Conservation (phyloP, 768 basidiomycete genomes). For the Lactarius tabidus region DNA sequence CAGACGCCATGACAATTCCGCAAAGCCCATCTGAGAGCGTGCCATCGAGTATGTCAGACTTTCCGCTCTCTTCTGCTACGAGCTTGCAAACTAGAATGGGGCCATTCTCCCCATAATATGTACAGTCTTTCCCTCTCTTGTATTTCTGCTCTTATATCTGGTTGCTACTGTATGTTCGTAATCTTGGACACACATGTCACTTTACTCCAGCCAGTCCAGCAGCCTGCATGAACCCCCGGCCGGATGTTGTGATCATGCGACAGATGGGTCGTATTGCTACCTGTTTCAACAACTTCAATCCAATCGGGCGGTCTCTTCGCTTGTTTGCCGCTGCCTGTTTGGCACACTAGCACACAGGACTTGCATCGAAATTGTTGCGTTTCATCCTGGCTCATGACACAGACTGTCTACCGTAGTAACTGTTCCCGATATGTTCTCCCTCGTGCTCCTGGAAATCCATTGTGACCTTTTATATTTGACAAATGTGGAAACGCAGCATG, state of each 20-base stretch:
- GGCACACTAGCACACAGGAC: background rate
- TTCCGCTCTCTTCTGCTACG: background rate
- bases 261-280: too few species aligned
- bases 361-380: too few species aligned
- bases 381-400: too few species aligned
- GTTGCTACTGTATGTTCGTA: too few species aligned
- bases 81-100: background rate
- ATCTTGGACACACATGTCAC: too few species aligned
- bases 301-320: background rate
- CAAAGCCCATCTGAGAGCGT: background rate
- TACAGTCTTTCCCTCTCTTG: background rate
- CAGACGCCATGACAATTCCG: background rate
- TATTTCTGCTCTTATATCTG: too few species aligned
- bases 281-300: too few species aligned
- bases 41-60: background rate
- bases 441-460: background rate
- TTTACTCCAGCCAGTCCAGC: too few species aligned
- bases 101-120: background rate
- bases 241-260: too few species aligned
- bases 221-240: too few species aligned
- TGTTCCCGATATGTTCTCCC: too few species aligned
- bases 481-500: background rate
- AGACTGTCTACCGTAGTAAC: background rate
- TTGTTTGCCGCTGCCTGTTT: background rate
- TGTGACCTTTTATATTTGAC: background rate